Conservation (phyloP, 139 green algal species). For the Chlamydomonas urium region DNA sequence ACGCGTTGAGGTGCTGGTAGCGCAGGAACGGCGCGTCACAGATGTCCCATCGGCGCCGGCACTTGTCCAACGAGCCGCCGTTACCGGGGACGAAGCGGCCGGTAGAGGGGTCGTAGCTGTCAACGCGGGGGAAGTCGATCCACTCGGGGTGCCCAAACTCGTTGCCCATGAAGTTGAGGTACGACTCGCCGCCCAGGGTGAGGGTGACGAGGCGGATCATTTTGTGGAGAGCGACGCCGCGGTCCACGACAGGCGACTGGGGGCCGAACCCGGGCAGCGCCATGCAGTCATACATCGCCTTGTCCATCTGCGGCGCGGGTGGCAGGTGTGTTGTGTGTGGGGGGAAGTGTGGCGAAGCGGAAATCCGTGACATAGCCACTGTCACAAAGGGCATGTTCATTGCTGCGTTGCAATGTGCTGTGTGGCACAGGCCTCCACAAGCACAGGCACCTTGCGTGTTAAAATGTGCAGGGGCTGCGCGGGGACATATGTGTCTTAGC, state of each 20-base stretch:
- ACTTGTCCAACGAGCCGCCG: constrained; percentile 89
- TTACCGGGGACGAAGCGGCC: constrained; percentile 82
- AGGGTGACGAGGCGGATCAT: constrained; percentile 94
- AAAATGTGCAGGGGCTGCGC: no score
- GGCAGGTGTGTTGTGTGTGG: no score
- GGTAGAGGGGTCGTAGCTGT: constrained; percentile 82
- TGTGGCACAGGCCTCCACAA: no score
- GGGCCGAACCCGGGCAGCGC: constrained; percentile 25
- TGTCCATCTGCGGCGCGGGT: no score
- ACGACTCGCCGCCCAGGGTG: constrained; percentile 87
- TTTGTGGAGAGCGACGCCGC: constrained; percentile 97
- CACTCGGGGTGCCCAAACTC: constrained; percentile 85
- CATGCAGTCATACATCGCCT: constrained; percentile 98
- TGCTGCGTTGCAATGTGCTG: no score
- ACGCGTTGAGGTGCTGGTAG: constrained; percentile 88
- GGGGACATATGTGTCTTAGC: not conserved
- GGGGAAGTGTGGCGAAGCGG: no score
- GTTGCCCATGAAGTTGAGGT: constrained; percentile 97
- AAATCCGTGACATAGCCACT: no score
- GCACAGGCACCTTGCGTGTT: no score
- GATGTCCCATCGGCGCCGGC: constrained; percentile 90
- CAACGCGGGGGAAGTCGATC: constrained; percentile 96
- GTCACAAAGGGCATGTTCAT: no score
- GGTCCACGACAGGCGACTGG: constrained; percentile 62
- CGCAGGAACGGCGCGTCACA: constrained; percentile 72